These are phyloP conservation scores for Colletotrichum orchidophilum DNA, from an alignment of 2,329 filamentous ascomycete genomes.

Conservation along the genomic window DNA sequence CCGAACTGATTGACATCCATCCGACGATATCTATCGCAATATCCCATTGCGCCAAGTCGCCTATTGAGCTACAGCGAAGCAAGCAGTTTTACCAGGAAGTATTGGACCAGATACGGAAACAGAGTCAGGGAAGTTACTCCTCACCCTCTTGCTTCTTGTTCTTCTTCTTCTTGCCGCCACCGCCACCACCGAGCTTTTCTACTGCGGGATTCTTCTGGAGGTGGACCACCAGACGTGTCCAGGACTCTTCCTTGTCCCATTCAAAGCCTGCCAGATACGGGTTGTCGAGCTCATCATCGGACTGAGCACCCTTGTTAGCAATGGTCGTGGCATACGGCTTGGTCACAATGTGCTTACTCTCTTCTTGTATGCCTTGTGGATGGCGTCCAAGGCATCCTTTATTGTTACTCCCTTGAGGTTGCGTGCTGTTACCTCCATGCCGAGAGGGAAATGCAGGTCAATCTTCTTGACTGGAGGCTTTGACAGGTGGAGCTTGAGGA, in stretches of 20 bases:
- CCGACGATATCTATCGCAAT: conserved; percentile 54
- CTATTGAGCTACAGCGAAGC: conserved; percentile 48
- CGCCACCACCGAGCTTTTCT: conserved; percentile 48
- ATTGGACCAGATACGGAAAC: conserved; percentile 51
- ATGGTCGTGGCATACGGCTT: rapidly evolving
- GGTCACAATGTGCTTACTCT: conserved; percentile 70
- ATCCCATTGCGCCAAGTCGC: conserved; percentile 53
- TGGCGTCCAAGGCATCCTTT: conserved; percentile 95
- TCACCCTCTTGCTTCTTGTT: conserved; percentile 64
- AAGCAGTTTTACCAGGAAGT: conserved; percentile 45
- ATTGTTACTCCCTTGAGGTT: conserved; percentile 96
- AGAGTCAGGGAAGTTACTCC: conserved; percentile 39
- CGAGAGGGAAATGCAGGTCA: conserved; percentile 89
- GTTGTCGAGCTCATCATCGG: conserved; percentile 88
- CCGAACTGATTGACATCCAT: conserved; percentile 37
- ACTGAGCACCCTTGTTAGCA: conserved; percentile 56
- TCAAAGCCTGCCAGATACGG: conserved; percentile 94
- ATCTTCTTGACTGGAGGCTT: conserved; percentile 91
- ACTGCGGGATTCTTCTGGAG: conserved; percentile 75
- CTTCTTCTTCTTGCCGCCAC: conserved; percentile 69
- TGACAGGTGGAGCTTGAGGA: conserved; percentile 83
- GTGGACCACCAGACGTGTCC: conserved; percentile 87
- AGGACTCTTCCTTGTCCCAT: conserved; percentile 94
- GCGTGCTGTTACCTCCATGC: conserved; percentile 86
- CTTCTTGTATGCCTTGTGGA: conserved; percentile 97